Percentiles rank a stretch among this genome's conserved stretches.
phyloP scores from a whole-genome alignment of 1,284 basidiomycete species.

The Ustilago trichophora region DNA sequence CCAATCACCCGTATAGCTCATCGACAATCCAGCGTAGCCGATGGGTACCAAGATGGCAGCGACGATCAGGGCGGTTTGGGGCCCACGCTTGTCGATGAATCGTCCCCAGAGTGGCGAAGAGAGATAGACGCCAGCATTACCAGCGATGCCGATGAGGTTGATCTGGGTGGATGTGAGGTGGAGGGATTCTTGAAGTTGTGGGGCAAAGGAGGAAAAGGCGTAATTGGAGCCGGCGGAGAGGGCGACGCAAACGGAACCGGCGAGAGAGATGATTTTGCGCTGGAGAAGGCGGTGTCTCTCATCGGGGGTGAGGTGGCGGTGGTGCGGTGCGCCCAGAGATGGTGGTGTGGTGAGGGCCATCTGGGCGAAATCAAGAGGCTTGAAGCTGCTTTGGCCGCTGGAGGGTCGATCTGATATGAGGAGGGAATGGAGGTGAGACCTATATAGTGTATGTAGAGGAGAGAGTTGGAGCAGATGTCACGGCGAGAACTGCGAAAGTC shows the following conservation, averaged over 20 bases:
- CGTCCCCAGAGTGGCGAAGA: slow-evolving; percentile 62
- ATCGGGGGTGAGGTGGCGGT: too few relatives aligned
- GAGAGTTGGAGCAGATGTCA: too few relatives aligned
- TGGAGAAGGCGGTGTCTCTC: slow-evolving; percentile 13
- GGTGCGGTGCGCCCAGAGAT: too few relatives aligned
- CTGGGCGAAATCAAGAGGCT: too few relatives aligned
- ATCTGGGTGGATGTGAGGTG: slow-evolving; percentile 65
- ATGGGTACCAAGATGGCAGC: slow-evolving; percentile 50
- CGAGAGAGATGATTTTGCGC: slow-evolving; percentile 55
- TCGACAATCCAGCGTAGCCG: slow-evolving; percentile 55
- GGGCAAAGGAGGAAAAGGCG: slow-evolving; percentile 65
- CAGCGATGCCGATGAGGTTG: slow-evolving; percentile 67
- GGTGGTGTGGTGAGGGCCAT: too few relatives aligned
- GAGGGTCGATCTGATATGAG: too few relatives aligned
- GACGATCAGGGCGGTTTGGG: slow-evolving; percentile 47
- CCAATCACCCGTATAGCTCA: slow-evolving; percentile 37
- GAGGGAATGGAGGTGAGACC: too few relatives aligned
- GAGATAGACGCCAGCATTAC: slow-evolving; percentile 66
- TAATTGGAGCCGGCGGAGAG: slow-evolving; percentile 66
- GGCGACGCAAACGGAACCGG: slow-evolving; percentile 59
- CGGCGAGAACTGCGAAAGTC: too few relatives aligned
- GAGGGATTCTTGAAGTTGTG: slow-evolving; percentile 64
- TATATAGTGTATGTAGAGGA: too few relatives aligned
- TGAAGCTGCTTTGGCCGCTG: too few relatives aligned
- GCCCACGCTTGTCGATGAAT: slow-evolving; percentile 60